Base-by-base conservation (phyloP, 2,329 filamentous ascomycete genomes). In the Monosporascus cannonballus region DNA sequence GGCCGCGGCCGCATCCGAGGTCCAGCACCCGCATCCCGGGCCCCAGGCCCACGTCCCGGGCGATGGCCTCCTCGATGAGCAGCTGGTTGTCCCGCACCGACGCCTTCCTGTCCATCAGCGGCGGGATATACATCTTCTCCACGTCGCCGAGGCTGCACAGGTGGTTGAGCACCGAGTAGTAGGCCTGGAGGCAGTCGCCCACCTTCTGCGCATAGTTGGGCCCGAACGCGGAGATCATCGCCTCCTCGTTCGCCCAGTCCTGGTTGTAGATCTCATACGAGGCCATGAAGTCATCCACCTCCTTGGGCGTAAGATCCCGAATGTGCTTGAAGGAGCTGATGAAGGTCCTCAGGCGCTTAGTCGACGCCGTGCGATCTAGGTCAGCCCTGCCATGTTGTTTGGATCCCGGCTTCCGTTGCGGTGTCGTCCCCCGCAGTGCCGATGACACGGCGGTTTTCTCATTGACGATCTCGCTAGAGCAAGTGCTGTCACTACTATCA, bases 61-160 rank as follows among this genome's bases (percentile, higher is more conserved):
- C 75, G 48, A 80, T 70, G 9, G 74, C 73, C 60, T 77, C 74
- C 63, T 80, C 77, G 57, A 76, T 78, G 15, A 79, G 69, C 47
- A 79, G 67, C 64, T 80, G 77, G 57, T 80, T 80, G 57, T 78
- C 76, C 11, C 73, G 64, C 1, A 78, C 75, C 1, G 70, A 74
- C 5, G 73, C 74, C 54, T 73, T 73, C 59, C 69, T 71, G 63
- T 77, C 76, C 75, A 80, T 77, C 49, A 76, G 70, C 2, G 77
- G 77, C 14, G 77, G 77, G 51, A 80, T 79, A 62, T 80, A 80
- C 77, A 80, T 80, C 65, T 80, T 80, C 61, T 80, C 77, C n/a
- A 80, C 76, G 44, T 78, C 75, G 36, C 77, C 77, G 11, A 80
- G 70, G 25, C 76, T 77, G 61, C 77, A 80, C 11, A 80, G 71